These are phyloP conservation scores for Carex myosuroides DNA, from an alignment of 176 grass and related monocot genomes.

Conservation along the genomic window DNA sequence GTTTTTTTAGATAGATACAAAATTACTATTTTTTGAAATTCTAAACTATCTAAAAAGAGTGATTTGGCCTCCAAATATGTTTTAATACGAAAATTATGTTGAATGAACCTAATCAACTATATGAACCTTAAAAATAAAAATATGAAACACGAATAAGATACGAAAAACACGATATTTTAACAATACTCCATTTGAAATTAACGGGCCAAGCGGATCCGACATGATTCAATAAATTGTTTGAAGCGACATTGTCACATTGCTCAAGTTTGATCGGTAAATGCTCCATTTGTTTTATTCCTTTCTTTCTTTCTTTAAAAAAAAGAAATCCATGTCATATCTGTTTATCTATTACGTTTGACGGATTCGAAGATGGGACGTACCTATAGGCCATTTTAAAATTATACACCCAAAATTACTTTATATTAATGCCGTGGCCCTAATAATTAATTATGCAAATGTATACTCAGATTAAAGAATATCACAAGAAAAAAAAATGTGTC, in stretches of 20 bases:
- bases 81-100: no score
- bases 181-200: neutral
- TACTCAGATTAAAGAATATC: neutral
- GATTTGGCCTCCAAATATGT: no score
- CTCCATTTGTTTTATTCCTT: no score
- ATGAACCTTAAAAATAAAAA: no score
- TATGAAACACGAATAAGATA: no score
- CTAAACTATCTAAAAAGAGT: no score
- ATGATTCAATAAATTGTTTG: neutral
- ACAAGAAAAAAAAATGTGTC: no score
- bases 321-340: neutral
- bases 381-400: neutral
- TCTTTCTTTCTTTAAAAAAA: neutral
- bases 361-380: constrained; percentile 1
- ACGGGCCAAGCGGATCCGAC: neutral
- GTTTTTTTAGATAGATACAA: no score
- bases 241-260: no score
- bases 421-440: neutral
- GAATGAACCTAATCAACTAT: no score
- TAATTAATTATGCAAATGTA: neutral
- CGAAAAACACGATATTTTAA: no score
- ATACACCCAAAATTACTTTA: neutral
- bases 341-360: neutral
- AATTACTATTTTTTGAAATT: no score
- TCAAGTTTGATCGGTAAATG: neutral